These are phyloP conservation scores for Ophidiomyces ophidiicola DNA, from an alignment of 2,329 filamentous ascomycete genomes.

Conservation along the genomic window DNA sequence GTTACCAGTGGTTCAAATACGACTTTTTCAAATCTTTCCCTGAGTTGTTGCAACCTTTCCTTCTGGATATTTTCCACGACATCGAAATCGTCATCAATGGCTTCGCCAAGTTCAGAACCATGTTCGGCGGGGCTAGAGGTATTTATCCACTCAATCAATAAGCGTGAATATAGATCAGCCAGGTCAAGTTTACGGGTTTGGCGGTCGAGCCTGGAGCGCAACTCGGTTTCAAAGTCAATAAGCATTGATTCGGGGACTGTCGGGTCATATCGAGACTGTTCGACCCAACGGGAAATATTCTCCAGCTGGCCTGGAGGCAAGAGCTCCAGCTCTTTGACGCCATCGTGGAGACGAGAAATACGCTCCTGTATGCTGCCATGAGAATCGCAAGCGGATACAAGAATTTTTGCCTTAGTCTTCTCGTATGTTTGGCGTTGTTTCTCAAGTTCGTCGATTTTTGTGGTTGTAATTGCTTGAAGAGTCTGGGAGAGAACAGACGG, in stretches of 20 bases:
- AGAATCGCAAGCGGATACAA: slow-evolving; percentile 11
- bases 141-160: slow-evolving; percentile 33
- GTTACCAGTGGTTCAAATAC: slow-evolving; percentile 30
- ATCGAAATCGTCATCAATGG: slow-evolving; percentile 21
- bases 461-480: slow-evolving; percentile 14
- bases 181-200: slow-evolving; percentile 28
- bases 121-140: slow-evolving; percentile 3
- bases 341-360: slow-evolving; percentile 9
- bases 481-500: slow-evolving; percentile 14
- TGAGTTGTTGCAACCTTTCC: slow-evolving; percentile 27
- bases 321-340: slow-evolving; percentile 15
- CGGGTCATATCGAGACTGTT: slow-evolving; percentile 29
- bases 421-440: slow-evolving; percentile 17
- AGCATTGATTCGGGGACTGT: slow-evolving; percentile 26
- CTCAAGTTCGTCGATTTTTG: slow-evolving; percentile 22
- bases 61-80: slow-evolving; percentile 27
- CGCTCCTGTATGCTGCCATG: slow-evolving; percentile 9
- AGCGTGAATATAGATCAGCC: slow-evolving; percentile 27
- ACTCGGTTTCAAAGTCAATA: slow-evolving; percentile 22
- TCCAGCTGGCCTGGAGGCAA: slow-evolving; percentile 13
- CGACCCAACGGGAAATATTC: slow-evolving; percentile 28
- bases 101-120: background rate
- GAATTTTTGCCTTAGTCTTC: slow-evolving; percentile 14
- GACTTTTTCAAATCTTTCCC: slow-evolving; percentile 31
- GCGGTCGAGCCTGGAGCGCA: slow-evolving; percentile 25